Conservation (phyloP, 129 eudicot species). For the Helianthus tuberosus region DNA sequence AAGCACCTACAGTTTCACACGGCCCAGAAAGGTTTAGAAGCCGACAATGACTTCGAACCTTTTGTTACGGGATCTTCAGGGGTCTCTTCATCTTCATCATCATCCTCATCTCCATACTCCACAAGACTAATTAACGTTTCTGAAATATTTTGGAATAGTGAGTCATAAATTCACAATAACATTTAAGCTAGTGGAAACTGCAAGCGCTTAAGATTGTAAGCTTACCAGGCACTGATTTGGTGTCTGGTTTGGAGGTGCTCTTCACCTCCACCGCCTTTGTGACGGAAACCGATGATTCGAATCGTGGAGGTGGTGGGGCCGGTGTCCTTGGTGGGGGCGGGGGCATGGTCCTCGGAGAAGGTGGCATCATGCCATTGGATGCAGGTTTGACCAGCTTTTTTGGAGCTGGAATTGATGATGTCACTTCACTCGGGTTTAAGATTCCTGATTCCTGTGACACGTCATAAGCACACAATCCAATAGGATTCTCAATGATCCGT, state of each 20-base stretch:
- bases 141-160: conserved; percentile 23
- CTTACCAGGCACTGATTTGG: conserved; percentile 74
- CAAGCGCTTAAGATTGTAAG: not conserved
- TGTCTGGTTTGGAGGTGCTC: conserved; percentile 30
- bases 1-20: conserved; percentile 36
- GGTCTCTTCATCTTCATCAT: conserved; percentile 51
- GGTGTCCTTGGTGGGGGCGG: conserved; percentile 28
- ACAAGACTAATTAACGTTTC: conserved; percentile 76
- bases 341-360: conserved; percentile 22
- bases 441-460: conserved; percentile 56
- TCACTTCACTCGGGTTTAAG: conserved; percentile 41
- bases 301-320: conserved; percentile 42
- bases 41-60: conserved; percentile 28
- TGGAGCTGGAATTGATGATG: conserved; percentile 51
- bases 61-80: conserved; percentile 23
- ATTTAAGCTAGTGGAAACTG: not conserved
- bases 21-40: conserved; percentile 87
- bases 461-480: conserved; percentile 47
- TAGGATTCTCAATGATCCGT: conserved; percentile 30
- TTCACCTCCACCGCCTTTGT: conserved; percentile 33
- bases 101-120: conserved; percentile 95
- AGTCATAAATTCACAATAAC: not conserved
- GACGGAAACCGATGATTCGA: conserved; percentile 28
- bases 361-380: conserved; percentile 43
- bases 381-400: conserved; percentile 49